Evolutionary conservation across 148 eudicot species (phyloP).

Genomic region (Silene conica): DNA sequence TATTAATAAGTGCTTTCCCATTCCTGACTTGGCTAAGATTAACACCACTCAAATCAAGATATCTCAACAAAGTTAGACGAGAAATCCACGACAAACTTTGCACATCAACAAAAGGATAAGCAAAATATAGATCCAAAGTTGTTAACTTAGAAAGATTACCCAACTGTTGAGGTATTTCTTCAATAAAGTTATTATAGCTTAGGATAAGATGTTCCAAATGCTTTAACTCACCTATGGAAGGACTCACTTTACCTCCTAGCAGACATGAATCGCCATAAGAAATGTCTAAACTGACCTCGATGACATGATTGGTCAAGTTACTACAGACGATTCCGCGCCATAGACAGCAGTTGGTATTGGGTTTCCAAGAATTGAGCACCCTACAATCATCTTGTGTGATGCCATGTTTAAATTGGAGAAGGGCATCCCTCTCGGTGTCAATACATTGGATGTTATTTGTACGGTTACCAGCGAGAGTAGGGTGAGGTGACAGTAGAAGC

Average conservation of each 20-base stretch:
- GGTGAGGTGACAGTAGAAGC: too few species aligned
- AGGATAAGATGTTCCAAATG: constrained; percentile 7
- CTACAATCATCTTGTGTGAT: background rate
- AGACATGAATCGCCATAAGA: too few species aligned
- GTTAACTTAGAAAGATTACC: background rate
- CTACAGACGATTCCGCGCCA: constrained; percentile 1
- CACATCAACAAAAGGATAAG: background rate
- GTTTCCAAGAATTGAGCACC: background rate
- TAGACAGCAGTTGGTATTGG: background rate
- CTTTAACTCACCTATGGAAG: background rate
- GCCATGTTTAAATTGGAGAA: too few species aligned
- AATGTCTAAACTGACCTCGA: background rate
- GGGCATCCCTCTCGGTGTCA: too few species aligned
- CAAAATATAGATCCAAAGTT: background rate
- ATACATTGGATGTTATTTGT: too few species aligned
- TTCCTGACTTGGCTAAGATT: constrained; percentile 2
- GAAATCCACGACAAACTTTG: constrained; percentile 15
- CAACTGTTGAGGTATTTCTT: too few species aligned
- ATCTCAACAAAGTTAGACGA: constrained; percentile 11
- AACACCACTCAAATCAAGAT: constrained; percentile 9
- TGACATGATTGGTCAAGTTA: background rate
- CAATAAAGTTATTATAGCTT: background rate
- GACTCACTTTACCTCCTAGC: too few species aligned
- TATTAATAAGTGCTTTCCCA: constrained; percentile 6
- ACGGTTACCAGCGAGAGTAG: too few species aligned